Base-by-base conservation (phyloP, 2,329 filamentous ascomycete genomes). In the Metarhizium album region DNA sequence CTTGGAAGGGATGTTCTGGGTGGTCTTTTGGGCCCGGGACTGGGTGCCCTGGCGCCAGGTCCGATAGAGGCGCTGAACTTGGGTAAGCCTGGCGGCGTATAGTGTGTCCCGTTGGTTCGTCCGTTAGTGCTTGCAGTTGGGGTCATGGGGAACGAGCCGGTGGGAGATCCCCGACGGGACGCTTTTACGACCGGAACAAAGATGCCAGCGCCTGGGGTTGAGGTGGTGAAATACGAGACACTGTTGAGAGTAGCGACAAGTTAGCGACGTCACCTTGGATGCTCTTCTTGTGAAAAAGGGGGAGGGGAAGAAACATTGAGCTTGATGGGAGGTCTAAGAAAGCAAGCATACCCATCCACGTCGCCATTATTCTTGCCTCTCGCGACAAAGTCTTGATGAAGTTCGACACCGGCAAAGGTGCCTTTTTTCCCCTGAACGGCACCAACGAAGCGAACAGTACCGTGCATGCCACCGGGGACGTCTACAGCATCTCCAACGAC, bases 291-390 rank as follows among this genome's bases (percentile, higher is more conserved):
- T n/a, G n/a, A n/a, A n/a, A n/a, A n/a, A n/a, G n/a, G n/a, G 29
- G 11, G 29, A 5, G 29, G 5, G 11, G 29, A 31, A 31, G 5
- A 5, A 31, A 31, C 5, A 31, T 31, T 31, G 29, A 31, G 29
- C 11, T 31, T 5, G 5, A 31, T 31, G 29, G 11, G 29, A 11
- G 29, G 29, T 31, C 11, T 29, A 40, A 14, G n/a, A 20, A 18
- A 20, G 24, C 47, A 48, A 50, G 35, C 80, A 69, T 76, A 91
- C 87, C 91, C 93, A 59, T 97, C 91, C 50, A 97, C 93, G 67
- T 95, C 90, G 56, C 93, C 93, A 61, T 80, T 94, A 64, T 98
- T 98, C 75, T 98, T 98, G 33, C 93, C 93, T 63, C 86, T 81
- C 48, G 76, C 68, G 33, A 90, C 87, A 71, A 85, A 94, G 58